A percentile compares a stretch with the other conserved stretches of the same genome.
These are phyloP conservation scores for Rauvolfia tetraphylla DNA, from an alignment of 257 asterid genomes.

Conservation along the genomic window DNA sequence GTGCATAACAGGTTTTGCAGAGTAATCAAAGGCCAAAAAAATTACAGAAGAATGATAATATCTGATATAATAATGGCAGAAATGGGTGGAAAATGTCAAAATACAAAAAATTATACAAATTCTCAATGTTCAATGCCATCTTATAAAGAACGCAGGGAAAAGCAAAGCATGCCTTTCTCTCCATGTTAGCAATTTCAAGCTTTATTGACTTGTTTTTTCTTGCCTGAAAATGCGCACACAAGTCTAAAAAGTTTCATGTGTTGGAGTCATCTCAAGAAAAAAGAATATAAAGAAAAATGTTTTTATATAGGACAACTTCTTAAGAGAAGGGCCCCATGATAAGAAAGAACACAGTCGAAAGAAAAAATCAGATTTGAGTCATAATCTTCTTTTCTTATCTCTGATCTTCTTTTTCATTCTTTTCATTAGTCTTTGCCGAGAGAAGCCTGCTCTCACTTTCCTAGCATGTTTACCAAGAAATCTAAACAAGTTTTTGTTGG, in stretches of 20 bases:
- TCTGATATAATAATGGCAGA: background rate
- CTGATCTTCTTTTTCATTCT: background rate
- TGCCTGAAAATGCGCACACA: constrained; percentile 27
- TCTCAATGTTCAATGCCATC: background rate
- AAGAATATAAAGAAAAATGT: constrained; percentile 21
- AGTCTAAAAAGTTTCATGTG: constrained; percentile 27
- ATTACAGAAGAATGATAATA: constrained; percentile 1
- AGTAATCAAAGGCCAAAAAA: constrained; percentile 5
- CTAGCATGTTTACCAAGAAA: constrained; percentile 21
- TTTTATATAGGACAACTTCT: constrained; percentile 46
- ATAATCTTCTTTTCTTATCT: constrained; percentile 11
- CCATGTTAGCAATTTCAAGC: background rate
- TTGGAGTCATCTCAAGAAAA: constrained; percentile 65
- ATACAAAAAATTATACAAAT: background rate
- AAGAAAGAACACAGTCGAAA: constrained; percentile 18
- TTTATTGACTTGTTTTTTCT: constrained; percentile 14
- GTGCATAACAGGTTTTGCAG: constrained; percentile 24
- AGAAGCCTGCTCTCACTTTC: constrained; percentile 28
- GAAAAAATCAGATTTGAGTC: constrained; percentile 11
- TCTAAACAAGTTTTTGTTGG: constrained; percentile 6
- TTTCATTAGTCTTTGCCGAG: constrained; percentile 15
- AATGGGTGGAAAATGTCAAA: background rate
- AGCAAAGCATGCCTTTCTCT: background rate
- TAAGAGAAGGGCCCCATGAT: constrained; percentile 38
- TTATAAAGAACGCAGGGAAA: background rate